Base-by-base conservation (phyloP, 2,329 filamentous ascomycete species). In the Corniculantispora saksenae region DNA sequence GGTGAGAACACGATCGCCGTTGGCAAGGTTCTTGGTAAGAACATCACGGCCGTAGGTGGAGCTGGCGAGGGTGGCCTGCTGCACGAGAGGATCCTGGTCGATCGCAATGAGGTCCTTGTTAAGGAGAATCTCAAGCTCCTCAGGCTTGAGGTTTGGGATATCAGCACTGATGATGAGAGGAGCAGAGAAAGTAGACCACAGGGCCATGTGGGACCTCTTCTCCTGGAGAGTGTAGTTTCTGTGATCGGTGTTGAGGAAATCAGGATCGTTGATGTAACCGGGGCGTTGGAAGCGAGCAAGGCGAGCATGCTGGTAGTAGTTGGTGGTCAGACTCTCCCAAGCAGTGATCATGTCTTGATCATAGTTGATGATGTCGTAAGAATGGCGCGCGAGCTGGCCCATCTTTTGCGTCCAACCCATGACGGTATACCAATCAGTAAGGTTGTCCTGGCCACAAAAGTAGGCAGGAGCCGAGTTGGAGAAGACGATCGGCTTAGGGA, bases 251-350 rank as follows among this genome's bases (percentile, higher is more conserved):
- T 75, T 78, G 56, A 79, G 69, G 55, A 78, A 78, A 63, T 79
- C 76, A 4, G 77, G 76, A 64, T 79, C 76, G 62, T 78, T 78
- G 70, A 75, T 75, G 67, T 73, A 79, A 9, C 76, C 75, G 27
- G 74, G 74, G 32, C 69, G 70, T 69, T 78, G 77, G 70, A 74
- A 78, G 45, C 80, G 76, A 17, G 78, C 75, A 1, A 82, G 70
- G n/a, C 77, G 74, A 8, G 78, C 73, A 59, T 82, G 72, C 64
- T 78, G 79, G 43, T 75, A 75, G 65, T 83, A 83, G 67, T 84
- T 84, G 66, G 75, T 76, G 75, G 81, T 78, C 63, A 84, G 77
- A 66, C 80, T 82, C 38, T 79, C 75, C 82, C 82, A 84, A 6
- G 78, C 77, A 6, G 32, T 5, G 51, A 75, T 78, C 23, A 76